Evolutionary conservation across 2,329 filamentous ascomycete genomes (phyloP).

Genomic region (Alternaria sp.): DNA sequence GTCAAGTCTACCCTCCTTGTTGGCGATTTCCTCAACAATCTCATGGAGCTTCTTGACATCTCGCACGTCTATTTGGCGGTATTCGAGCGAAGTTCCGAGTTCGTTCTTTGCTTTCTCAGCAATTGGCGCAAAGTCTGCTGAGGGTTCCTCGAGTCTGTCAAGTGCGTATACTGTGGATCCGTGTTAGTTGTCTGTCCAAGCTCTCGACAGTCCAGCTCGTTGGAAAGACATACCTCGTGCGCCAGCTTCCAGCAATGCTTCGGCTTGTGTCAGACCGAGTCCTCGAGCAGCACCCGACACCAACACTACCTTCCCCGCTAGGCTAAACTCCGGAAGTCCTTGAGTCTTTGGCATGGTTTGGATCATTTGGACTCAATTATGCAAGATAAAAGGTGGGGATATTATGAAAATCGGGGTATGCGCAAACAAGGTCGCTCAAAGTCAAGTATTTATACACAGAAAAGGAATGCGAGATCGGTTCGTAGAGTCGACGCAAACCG

Average conservation of each 20-base stretch:
- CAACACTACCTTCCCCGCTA: constrained; percentile 73
- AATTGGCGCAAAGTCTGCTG: constrained; percentile 69
- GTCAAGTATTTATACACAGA: constrained; percentile 7
- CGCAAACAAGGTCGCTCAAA: neutral
- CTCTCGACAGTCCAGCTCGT: neutral
- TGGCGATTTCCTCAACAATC: constrained; percentile 73
- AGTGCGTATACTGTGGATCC: constrained; percentile 67
- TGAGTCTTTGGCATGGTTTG: constrained; percentile 25
- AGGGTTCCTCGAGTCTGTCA: constrained; percentile 67
- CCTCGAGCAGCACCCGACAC: constrained; percentile 77
- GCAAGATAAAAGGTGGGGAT: neutral
- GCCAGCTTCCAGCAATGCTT: constrained; percentile 77
- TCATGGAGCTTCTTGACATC: constrained; percentile 73
- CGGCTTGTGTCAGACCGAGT: constrained; percentile 75
- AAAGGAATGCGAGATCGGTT: constrained; percentile 4
- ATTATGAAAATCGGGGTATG: neutral
- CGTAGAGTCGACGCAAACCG: constrained; percentile 3
- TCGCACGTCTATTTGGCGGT: constrained; percentile 82
- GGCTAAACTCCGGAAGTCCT: constrained; percentile 75
- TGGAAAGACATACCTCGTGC: constrained; percentile 62
- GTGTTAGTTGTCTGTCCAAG: neutral
- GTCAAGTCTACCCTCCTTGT: constrained; percentile 75
- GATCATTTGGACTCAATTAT: neutral
- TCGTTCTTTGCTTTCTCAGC: constrained; percentile 69
- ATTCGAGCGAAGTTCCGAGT: constrained; percentile 73